These are phyloP conservation scores for Yamadazyma songkhlaensis DNA, from an alignment of 1,139 yeast genomes.

Conservation along the genomic window DNA sequence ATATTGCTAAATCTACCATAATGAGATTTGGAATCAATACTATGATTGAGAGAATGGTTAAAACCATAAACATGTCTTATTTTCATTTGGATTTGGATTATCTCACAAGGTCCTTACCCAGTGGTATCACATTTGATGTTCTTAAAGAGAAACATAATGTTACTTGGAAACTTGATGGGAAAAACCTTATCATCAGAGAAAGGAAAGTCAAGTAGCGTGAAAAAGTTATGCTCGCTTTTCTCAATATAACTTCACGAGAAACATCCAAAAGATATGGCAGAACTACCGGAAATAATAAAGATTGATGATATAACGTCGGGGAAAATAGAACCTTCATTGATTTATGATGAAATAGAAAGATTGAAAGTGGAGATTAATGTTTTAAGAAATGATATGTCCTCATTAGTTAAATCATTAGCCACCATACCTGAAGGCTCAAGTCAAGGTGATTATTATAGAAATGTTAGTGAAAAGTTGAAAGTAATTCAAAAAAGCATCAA, in stretches of 20 bases:
- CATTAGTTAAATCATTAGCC: constrained; percentile 38
- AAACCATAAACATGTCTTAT: constrained; percentile 33
- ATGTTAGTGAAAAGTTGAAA: constrained; percentile 28
- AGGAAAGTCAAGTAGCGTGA: constrained; percentile 6
- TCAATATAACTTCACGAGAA: background rate
- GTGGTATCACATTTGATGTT: constrained; percentile 20
- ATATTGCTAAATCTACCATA: constrained; percentile 26
- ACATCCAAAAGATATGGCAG: constrained; percentile 5
- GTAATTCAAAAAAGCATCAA: constrained; percentile 38
- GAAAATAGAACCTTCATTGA: constrained; percentile 33
- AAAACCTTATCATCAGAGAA: constrained; percentile 22
- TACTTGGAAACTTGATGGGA: constrained; percentile 27
- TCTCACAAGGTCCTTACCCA: constrained; percentile 25
- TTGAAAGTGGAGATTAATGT: constrained; percentile 43
- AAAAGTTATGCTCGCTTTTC: background rate
- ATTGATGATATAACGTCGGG: constrained; percentile 50
- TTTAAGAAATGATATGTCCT: constrained; percentile 43
- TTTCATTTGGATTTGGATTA: constrained; percentile 24
- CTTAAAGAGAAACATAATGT: constrained; percentile 19
- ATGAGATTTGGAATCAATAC: constrained; percentile 41
- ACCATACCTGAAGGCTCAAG: constrained; percentile 32
- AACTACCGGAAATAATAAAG: constrained; percentile 36
- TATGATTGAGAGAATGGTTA: constrained; percentile 29
- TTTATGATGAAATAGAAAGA: constrained; percentile 40
- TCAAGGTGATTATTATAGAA: constrained; percentile 37